A percentile compares a stretch with the other conserved stretches of the same genome.
Conservation (phyloP, 805 yeast genomes). For the Metschnikowia hibisci region DNA sequence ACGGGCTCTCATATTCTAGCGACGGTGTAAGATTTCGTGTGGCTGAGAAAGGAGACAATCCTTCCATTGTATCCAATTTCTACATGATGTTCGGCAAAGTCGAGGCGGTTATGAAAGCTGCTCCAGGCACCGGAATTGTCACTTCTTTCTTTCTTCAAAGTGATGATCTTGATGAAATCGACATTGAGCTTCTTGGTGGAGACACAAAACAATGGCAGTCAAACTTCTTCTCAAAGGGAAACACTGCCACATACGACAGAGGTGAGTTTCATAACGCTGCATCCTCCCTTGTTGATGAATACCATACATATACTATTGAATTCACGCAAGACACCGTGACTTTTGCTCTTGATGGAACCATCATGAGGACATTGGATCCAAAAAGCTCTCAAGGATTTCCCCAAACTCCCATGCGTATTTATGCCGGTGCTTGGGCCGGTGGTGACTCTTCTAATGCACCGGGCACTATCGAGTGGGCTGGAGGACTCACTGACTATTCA, state of each 20-base stretch:
- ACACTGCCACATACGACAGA: constrained; percentile 71
- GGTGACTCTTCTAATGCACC: constrained; percentile 35
- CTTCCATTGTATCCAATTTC: constrained; percentile 70
- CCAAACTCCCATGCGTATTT: constrained; percentile 71
- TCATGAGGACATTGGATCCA: constrained; percentile 59
- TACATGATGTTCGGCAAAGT: constrained; percentile 88
- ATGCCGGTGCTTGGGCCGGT: constrained; percentile 48
- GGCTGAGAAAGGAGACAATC: constrained; percentile 66
- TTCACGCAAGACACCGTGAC: constrained; percentile 66
- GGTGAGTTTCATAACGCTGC: constrained; percentile 65
- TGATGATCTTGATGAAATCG: constrained; percentile 88
- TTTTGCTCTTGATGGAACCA: constrained; percentile 71
- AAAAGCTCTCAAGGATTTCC: constrained; percentile 69
- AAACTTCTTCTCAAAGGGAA: constrained; percentile 78
- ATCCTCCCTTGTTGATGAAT: constrained; percentile 51
- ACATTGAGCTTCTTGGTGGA: constrained; percentile 82
- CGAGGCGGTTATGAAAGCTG: constrained; percentile 68
- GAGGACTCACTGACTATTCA: constrained; percentile 22
- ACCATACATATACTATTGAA: constrained; percentile 77
- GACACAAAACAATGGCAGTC: constrained; percentile 73
- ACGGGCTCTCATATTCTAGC: constrained; percentile 33
- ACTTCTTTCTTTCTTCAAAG: constrained; percentile 76
- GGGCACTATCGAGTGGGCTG: constrained; percentile 27
- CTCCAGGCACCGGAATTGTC: constrained; percentile 73
- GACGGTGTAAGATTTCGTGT: constrained; percentile 65